A percentile compares a stretch with the other conserved stretches of the same genome.
phyloP scores from a whole-genome alignment of 495 filamentous ascomycete species.

The Sordaria brevicollis region DNA sequence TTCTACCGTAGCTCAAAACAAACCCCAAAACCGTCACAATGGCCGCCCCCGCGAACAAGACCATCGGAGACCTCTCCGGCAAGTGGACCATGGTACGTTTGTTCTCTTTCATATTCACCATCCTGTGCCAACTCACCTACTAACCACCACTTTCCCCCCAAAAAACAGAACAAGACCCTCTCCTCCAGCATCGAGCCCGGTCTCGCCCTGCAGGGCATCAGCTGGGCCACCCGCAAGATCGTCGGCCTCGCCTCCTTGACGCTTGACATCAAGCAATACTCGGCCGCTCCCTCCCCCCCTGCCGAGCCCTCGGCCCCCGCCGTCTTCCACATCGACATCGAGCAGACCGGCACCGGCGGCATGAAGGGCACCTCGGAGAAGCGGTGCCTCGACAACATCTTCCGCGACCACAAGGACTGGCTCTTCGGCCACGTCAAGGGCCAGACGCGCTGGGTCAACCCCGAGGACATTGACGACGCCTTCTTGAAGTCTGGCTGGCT shows the following conservation, averaged over 20 bases:
- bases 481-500: conserved; percentile 43
- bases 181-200: conserved; percentile 62
- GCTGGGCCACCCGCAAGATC: conserved; percentile 73
- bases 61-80: conserved; percentile 63
- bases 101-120: not conserved
- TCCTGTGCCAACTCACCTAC: not conserved
- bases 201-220: conserved; percentile 70
- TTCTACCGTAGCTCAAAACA: not conserved
- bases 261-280: conserved; percentile 56
- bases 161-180: conserved; percentile 62
- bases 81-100: conserved; percentile 65
- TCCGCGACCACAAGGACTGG: conserved; percentile 64
- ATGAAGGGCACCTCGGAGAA: conserved; percentile 61
- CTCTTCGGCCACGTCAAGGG: conserved; percentile 70
- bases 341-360: conserved; percentile 66
- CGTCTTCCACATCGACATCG: conserved; percentile 67
- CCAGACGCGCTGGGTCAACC: conserved; percentile 41
- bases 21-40: conserved; percentile 38
- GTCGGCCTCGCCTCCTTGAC: conserved; percentile 64
- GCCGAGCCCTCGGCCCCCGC: conserved; percentile 24
- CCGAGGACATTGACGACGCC: conserved; percentile 27
- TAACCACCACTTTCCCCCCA: not conserved
- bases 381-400: conserved; percentile 59
- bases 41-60: conserved; percentile 70
- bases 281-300: conserved; percentile 31